Evolutionary conservation across 768 basidiomycete genomes (phyloP).

Genomic region (Russula brevipes): DNA sequence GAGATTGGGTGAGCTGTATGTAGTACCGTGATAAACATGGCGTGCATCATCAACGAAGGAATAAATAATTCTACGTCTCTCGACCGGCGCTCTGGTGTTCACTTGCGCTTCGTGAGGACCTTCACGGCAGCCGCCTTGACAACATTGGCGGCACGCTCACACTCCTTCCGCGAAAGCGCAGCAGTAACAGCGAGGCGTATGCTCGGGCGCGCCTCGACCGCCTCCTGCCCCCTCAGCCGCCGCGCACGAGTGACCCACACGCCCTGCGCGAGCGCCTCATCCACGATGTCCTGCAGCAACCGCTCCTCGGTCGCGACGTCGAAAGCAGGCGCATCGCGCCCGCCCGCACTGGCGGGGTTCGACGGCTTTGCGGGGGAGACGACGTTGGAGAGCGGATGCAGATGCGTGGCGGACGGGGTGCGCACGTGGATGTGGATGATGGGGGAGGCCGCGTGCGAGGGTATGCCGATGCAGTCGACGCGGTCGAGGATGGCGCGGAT

Average conservation of each 20-base stretch:
- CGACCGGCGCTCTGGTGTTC: not conserved
- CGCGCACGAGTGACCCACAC: constrained; percentile 84
- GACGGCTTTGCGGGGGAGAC: constrained; percentile 37
- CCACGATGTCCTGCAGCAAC: constrained; percentile 87
- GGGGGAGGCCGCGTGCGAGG: constrained; percentile 81
- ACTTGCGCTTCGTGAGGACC: constrained; percentile 59
- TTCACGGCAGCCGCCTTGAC: constrained; percentile 72
- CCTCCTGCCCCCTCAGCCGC: constrained; percentile 78
- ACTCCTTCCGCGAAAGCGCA: constrained; percentile 82
- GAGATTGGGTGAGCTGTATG: no score
- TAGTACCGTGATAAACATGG: no score
- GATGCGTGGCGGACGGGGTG: constrained; percentile 28
- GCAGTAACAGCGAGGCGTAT: constrained; percentile 78
- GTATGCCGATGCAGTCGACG: constrained; percentile 76
- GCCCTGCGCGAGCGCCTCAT: constrained; percentile 74
- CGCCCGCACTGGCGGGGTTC: constrained; percentile 44
- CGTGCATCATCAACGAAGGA: no score
- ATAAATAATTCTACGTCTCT: no score
- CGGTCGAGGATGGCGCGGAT: constrained; percentile 80
- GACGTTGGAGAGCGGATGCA: constrained; percentile 25
- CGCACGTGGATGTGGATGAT: constrained; percentile 80
- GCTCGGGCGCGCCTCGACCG: constrained; percentile 73
- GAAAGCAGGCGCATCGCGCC: constrained; percentile 44
- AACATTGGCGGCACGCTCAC: constrained; percentile 77
- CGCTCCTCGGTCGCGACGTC: constrained; percentile 69